phyloP scores from a whole-genome alignment of 306 rosid genomes.

The Cucumis cinereus region DNA sequence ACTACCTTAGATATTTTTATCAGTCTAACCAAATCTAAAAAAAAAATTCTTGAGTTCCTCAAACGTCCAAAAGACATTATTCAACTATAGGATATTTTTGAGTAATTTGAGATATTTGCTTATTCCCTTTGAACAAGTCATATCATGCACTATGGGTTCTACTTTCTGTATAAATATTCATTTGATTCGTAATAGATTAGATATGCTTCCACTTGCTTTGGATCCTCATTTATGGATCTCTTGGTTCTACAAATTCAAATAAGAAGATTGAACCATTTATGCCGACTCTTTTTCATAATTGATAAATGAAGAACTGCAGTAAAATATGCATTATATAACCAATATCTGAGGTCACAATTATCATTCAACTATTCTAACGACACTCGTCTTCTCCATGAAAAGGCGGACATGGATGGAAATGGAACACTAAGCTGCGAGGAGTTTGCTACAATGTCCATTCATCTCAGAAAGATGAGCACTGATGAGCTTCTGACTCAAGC shows the following conservation, averaged over 20 bases:
- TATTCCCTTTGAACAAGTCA: neutral
- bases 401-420: constrained; percentile 88
- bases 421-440: constrained; percentile 70
- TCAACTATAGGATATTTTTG: neutral
- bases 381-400: neutral
- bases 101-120: neutral
- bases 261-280: neutral
- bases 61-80: neutral
- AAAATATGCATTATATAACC: neutral
- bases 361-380: neutral
- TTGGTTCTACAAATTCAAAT: neutral
- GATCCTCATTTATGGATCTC: neutral
- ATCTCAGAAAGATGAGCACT: constrained; percentile 49
- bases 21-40: neutral
- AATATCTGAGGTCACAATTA: neutral
- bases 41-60: neutral
- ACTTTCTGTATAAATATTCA: neutral
- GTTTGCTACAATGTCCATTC: constrained; percentile 64
- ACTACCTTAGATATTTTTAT: neutral
- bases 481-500: constrained; percentile 73
- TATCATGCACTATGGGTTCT: neutral
- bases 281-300: neutral
- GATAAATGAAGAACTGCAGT: neutral
- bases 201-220: neutral
- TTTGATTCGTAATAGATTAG: neutral